Conservation (phyloP, 208 protist genomes). For the Endotrypanum monterogeii region DNA sequence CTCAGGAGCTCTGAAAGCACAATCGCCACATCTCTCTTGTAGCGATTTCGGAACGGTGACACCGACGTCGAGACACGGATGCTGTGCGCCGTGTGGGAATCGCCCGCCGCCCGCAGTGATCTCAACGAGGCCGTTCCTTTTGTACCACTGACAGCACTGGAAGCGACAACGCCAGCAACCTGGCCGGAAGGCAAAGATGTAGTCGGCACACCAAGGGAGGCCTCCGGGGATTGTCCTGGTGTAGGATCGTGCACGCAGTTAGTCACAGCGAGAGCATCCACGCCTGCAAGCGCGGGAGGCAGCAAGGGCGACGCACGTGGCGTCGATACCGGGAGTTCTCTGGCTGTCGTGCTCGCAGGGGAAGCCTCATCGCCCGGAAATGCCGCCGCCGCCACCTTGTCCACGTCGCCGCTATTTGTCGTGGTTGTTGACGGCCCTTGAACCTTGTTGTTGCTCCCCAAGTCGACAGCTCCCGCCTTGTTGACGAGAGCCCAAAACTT, state of each 20-base stretch:
- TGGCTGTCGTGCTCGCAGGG: not conserved
- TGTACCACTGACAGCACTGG: not conserved
- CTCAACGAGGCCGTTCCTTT: not conserved
- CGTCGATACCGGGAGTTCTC: not conserved
- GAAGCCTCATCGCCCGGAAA: not conserved
- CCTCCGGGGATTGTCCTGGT: not conserved
- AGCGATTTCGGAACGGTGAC: slow-evolving; percentile 42
- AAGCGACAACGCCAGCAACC: not conserved
- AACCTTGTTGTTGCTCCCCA: not conserved
- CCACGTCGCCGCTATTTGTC: not conserved
- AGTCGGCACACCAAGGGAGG: not conserved
- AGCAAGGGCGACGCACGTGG: not conserved
- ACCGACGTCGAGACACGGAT: slow-evolving; percentile 17
- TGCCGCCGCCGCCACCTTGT: not conserved
- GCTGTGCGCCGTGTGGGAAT: slow-evolving; percentile 4
- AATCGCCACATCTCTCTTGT: slow-evolving; percentile 57
- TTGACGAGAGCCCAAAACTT: slow-evolving; percentile 48
- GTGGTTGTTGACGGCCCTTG: not conserved
- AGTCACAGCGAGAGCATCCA: not conserved
- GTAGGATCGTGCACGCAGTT: not conserved
- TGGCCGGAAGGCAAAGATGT: not conserved
- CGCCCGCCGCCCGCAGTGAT: not conserved
- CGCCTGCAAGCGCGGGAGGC: not conserved
- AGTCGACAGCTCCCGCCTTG: not conserved
- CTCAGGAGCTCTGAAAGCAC: slow-evolving; percentile 56